These are phyloP conservation scores for Fomitopsis betulina DNA, from an alignment of 1,284 basidiomycete species.

Conservation along the genomic window DNA sequence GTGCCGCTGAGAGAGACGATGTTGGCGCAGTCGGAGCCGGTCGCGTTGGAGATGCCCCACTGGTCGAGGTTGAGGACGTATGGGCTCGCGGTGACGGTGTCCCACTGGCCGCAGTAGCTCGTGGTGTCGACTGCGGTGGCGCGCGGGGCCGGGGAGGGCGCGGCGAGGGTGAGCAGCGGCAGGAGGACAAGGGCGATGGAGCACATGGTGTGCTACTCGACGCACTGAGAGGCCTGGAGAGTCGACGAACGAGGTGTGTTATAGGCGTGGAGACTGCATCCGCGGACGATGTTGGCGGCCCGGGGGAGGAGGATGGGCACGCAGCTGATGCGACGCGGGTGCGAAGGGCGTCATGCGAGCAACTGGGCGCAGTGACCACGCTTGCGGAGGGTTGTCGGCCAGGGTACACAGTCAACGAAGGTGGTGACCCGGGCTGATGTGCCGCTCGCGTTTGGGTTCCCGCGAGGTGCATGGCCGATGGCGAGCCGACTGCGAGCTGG, in stretches of 20 bases:
- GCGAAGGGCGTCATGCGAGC: neutral
- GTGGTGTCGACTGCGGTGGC: conserved; percentile 25
- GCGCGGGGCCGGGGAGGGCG: conserved; percentile 6
- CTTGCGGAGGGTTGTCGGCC: too few species aligned
- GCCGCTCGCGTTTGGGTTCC: too few species aligned
- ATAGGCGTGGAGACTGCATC: neutral
- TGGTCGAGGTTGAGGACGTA: conserved; percentile 49
- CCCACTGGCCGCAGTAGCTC: conserved; percentile 47
- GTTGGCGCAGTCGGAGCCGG: conserved; percentile 53
- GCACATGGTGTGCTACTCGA: conserved; percentile 11
- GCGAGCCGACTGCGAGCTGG: too few species aligned
- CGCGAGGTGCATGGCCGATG: too few species aligned
- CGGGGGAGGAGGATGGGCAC: neutral
- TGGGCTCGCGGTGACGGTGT: conserved; percentile 36
- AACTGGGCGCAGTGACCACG: too few species aligned
- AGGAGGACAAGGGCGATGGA: neutral
- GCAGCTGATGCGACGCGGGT: neutral
- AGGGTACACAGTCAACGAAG: too few species aligned
- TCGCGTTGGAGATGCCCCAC: conserved; percentile 45
- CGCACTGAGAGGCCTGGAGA: neutral
- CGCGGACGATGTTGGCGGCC: neutral
- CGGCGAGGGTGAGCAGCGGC: conserved; percentile 9
- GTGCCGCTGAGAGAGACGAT: conserved; percentile 41
- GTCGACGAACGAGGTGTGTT: too few species aligned
- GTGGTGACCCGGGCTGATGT: too few species aligned